Evolutionary conservation across 306 rosid genomes (phyloP).

Genomic region (Glycine soja): DNA sequence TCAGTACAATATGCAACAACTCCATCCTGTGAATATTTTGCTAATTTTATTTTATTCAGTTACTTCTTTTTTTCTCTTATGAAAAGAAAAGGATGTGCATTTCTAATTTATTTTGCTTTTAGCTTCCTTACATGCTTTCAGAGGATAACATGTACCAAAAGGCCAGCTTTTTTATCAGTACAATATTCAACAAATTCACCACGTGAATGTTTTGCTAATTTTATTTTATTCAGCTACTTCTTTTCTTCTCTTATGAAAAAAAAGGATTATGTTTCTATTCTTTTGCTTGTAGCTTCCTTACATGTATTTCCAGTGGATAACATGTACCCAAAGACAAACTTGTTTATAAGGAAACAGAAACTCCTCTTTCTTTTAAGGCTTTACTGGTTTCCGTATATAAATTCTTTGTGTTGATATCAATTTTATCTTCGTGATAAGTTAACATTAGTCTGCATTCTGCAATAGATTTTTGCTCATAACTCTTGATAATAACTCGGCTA

Average conservation of each 20-base stretch:
- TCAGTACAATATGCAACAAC: constrained; percentile 27
- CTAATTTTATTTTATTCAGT: constrained; percentile 34
- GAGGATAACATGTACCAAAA: constrained; percentile 25
- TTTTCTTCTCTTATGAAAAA: too few species aligned
- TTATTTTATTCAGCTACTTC: too few species aligned
- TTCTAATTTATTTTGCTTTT: constrained; percentile 19
- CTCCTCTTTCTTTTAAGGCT: neutral
- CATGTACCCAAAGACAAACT: too few species aligned
- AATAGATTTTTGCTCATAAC: constrained; percentile 28
- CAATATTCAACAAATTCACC: too few species aligned
- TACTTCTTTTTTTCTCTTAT: constrained; percentile 30
- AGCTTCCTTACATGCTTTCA: constrained; percentile 25
- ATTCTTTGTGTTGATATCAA: constrained; percentile 35
- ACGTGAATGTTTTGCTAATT: too few species aligned
- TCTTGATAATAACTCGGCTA: constrained; percentile 31
- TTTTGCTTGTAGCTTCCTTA: too few species aligned
- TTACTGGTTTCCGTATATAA: neutral
- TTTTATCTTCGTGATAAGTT: constrained; percentile 26
- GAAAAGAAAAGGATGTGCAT: constrained; percentile 12
- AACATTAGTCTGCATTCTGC: constrained; percentile 27
- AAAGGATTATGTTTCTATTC: too few species aligned
- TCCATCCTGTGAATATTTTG: constrained; percentile 1
- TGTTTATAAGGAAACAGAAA: neutral
- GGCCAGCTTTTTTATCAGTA: neutral
- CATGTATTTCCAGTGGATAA: too few species aligned